Conservation (phyloP, 305 asterid genomes). For the Solanum chacoense region DNA sequence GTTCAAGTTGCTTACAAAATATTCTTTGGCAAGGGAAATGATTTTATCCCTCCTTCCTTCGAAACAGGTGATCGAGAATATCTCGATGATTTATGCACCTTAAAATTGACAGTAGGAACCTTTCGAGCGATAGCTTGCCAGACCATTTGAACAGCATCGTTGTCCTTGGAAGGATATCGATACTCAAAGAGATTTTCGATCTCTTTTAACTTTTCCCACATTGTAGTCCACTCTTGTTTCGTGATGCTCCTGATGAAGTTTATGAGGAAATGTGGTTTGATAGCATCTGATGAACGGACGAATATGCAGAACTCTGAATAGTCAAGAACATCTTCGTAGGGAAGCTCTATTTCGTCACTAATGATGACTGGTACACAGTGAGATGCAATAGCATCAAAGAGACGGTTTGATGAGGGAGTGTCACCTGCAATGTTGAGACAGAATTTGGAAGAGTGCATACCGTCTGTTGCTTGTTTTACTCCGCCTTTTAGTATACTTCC, state of each 20-base stretch:
- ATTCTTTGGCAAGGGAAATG: conserved; percentile 37
- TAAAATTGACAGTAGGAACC: conserved; percentile 43
- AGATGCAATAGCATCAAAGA: conserved; percentile 78
- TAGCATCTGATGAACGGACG: conserved; percentile 56
- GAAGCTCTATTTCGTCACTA: conserved; percentile 81
- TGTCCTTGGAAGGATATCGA: conserved; percentile 56
- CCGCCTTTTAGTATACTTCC: conserved; percentile 76
- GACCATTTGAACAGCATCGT: conserved; percentile 90
- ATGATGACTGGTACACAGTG: conserved; percentile 81
- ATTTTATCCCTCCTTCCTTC: conserved; percentile 6
- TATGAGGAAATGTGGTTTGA: conserved; percentile 44
- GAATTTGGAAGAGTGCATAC: conserved; percentile 71
- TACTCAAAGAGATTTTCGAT: conserved; percentile 47
- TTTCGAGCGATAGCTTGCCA: conserved; percentile 76
- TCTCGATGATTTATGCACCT: conserved; percentile 33
- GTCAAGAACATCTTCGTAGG: conserved; percentile 65
- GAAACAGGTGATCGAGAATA: conserved; percentile 15
- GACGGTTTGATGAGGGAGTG: conserved; percentile 87
- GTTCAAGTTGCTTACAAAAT: conserved; percentile 20
- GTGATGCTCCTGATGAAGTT: conserved; percentile 45
- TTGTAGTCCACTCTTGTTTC: conserved; percentile 62
- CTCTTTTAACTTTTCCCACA: conserved; percentile 68
- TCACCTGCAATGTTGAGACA: conserved; percentile 47
- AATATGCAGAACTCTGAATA: conserved; percentile 63
- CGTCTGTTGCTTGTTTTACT: conserved; percentile 42